Evolutionary conservation across 805 yeast species (phyloP), one percentile per base, ranked within the genome.

Genomic region (Sungouiozyma intestinalis): DNA sequence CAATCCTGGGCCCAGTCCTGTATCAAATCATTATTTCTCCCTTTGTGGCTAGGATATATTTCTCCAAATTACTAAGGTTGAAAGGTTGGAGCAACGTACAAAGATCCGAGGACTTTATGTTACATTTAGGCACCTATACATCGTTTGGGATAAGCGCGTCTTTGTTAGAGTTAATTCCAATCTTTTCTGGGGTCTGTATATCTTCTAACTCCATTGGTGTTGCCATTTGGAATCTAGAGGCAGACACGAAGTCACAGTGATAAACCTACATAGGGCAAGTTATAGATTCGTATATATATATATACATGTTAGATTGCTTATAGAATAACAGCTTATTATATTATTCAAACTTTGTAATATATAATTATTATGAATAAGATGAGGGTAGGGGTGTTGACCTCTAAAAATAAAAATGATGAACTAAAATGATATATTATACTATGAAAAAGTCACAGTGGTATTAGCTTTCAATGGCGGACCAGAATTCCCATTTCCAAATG

Each of bases 401-500:
- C n/a, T n/a, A n/a, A n/a, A n/a, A n/a, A n/a, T n/a, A n/a, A n/a
- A n/a, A n/a, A n/a, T n/a, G n/a, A n/a, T n/a, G n/a, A n/a, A n/a
- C n/a, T n/a, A n/a, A n/a, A n/a, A n/a, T n/a, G n/a, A n/a, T n/a
- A n/a, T n/a, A n/a, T n/a, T n/a, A n/a, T n/a, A n/a, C n/a, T n/a
- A n/a, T n/a, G n/a, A n/a, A n/a, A n/a, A n/a, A n/a, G n/a, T n/a
- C n/a, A n/a, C n/a, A n/a, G n/a, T n/a, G 29, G 11, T 27, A 15
- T 36, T 13, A 21, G 11, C 32, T 36, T 18, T 36, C 29, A 24
- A 16, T 21, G 7, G 34, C 31, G 4, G 37, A 48, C 64, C 64
- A 60, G 39, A 47, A 58, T 24, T 50, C 51, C 64, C 64, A 60
- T 41, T 60, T 54, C 64, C 64, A 59, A 14, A 55, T 45, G 20